phyloP scores from a whole-genome alignment of 2,329 filamentous ascomycete species.

The Coniochaeta sp. region DNA sequence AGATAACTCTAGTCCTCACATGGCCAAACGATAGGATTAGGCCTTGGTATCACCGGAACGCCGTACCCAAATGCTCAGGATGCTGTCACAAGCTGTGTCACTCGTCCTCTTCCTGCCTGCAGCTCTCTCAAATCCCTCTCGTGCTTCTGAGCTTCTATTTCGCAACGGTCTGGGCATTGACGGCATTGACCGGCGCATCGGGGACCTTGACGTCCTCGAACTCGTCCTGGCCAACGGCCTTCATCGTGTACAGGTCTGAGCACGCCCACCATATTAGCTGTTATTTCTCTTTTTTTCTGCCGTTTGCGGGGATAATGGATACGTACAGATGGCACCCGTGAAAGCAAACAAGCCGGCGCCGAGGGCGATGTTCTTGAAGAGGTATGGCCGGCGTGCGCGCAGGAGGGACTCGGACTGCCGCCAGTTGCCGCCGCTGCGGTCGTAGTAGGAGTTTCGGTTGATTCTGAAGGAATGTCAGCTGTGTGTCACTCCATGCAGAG shows the following conservation, averaged over 20 bases:
- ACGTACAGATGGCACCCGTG: conserved; percentile 81
- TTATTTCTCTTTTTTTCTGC: too few species aligned
- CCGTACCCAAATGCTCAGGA: background rate
- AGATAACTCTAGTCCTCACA: too few species aligned
- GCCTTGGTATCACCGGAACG: background rate
- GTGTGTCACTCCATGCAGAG: background rate
- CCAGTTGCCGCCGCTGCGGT: conserved; percentile 81
- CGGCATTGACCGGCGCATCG: conserved; percentile 44
- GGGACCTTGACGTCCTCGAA: conserved; percentile 94
- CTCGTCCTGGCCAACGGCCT: conserved; percentile 87
- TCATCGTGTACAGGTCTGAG: conserved; percentile 57
- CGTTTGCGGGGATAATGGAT: background rate
- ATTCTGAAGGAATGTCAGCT: background rate
- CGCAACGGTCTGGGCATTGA: background rate
- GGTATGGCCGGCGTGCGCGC: conserved; percentile 83
- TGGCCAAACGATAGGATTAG: too few species aligned
- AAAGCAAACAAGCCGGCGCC: conserved; percentile 69
- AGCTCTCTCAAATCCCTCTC: background rate
- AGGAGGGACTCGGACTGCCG: conserved; percentile 83
- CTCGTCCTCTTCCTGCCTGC: background rate
- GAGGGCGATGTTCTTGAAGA: conserved; percentile 81
- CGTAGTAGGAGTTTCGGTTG: conserved; percentile 61
- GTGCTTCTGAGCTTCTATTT: background rate
- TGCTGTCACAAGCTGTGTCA: background rate
- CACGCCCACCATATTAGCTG: background rate